phyloP scores from a whole-genome alignment of 192 early-diverging fungal species.

The Geranomyces michiganensis region DNA sequence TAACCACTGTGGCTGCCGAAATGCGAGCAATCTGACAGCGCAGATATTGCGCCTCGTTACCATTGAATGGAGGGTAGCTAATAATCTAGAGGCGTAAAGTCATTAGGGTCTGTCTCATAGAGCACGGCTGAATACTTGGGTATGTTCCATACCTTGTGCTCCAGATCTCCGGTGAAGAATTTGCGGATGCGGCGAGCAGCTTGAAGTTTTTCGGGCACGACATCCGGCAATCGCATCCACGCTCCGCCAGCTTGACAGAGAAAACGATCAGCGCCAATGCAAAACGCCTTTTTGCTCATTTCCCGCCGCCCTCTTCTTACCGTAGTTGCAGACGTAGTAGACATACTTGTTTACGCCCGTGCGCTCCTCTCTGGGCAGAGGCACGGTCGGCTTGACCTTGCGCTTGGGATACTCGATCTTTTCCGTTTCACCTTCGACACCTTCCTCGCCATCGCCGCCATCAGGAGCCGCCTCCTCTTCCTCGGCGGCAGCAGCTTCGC shows the following conservation, averaged over 20 bases:
- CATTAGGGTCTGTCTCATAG: not conserved
- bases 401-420: conserved; percentile 36
- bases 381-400: conserved; percentile 39
- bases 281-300: not conserved
- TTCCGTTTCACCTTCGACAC: conserved; percentile 35
- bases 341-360: conserved; percentile 63
- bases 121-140: not conserved
- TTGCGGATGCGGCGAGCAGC: conserved; percentile 53
- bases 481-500: not conserved
- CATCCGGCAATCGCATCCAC: conserved; percentile 61
- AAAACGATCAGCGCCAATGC: not conserved
- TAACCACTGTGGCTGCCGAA: conserved; percentile 56
- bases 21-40: conserved; percentile 67
- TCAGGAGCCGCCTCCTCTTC: conserved; percentile 15
- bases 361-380: conserved; percentile 48
- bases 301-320: conserved; percentile 28
- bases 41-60: conserved; percentile 62
- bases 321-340: conserved; percentile 58
- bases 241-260: conserved; percentile 46
- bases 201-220: conserved; percentile 61
- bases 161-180: conserved; percentile 60
- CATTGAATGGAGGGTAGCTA: conserved; percentile 58
- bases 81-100: conserved; percentile 41
- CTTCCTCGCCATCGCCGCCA: conserved; percentile 32
- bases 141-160: conserved; percentile 40